Evolutionary conservation across 202 grass and related monocot genomes (phyloP).

Genomic region (Tripidium arundinaceum): DNA sequence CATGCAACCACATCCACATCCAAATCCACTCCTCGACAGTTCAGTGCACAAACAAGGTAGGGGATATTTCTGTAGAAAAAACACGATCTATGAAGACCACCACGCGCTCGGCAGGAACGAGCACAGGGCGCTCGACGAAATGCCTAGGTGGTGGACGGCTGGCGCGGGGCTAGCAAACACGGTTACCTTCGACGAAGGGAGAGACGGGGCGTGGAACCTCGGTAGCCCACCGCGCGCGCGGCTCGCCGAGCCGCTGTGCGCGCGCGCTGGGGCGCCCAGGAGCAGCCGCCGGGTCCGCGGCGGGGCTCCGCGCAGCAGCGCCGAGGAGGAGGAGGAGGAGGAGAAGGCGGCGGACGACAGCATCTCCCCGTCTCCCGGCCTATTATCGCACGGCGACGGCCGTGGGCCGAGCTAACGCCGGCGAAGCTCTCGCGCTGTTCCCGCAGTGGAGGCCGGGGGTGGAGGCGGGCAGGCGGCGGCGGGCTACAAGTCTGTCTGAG

Average conservation of each 20-base stretch:
- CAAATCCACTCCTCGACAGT: background rate
- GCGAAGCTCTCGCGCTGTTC: background rate
- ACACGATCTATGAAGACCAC: background rate
- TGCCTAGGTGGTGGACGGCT: background rate
- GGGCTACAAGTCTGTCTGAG: background rate
- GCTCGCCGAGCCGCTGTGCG: constrained; percentile 36
- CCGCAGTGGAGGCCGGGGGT: background rate
- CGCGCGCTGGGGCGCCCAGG: background rate
- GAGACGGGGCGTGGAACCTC: constrained; percentile 66
- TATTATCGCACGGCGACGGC: background rate
- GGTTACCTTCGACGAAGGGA: constrained; percentile 60
- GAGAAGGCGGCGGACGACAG: constrained; percentile 14
- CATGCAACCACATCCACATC: background rate
- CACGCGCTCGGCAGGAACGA: background rate
- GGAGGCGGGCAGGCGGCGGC: background rate
- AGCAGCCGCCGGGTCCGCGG: constrained; percentile 4
- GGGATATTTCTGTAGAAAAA: background rate
- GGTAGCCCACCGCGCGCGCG: constrained; percentile 70
- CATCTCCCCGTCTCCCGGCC: constrained; percentile 23
- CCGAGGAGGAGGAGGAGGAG: constrained; percentile 27
- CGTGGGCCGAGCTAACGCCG: background rate
- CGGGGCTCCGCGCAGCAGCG: constrained; percentile 37
- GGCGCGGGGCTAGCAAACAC: background rate
- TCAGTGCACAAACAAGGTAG: background rate
- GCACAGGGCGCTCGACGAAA: constrained; percentile 47